phyloP scores from a whole-genome alignment of 2,329 filamentous ascomycete genomes.

The Fusarium anguioides region DNA sequence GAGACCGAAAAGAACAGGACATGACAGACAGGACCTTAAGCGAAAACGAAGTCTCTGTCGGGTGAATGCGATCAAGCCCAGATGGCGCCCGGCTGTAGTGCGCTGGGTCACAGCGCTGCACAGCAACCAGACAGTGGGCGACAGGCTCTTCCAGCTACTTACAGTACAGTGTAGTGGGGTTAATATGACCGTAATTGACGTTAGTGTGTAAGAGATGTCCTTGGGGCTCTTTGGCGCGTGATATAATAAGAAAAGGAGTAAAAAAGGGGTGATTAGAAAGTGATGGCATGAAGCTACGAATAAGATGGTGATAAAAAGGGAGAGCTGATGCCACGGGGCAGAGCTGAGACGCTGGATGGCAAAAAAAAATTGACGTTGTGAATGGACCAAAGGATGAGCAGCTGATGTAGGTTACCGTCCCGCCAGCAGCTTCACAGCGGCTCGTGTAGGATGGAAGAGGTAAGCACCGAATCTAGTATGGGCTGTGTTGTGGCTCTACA shows the following conservation, averaged over 20 bases:
- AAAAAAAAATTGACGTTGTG: conserved; percentile 13
- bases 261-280: conserved; percentile 15
- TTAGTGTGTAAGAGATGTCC: conserved; percentile 12
- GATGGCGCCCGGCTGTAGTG: background rate
- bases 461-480: conserved; percentile 20
- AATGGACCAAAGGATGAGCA: conserved; percentile 26
- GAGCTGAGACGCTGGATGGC: conserved; percentile 27
- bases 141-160: conserved; percentile 12
- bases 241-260: conserved; percentile 12
- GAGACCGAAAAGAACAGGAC: background rate
- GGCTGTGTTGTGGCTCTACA: conserved; percentile 3
- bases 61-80: conserved; percentile 11
- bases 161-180: conserved; percentile 30
- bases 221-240: conserved; percentile 19
- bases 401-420: conserved; percentile 32
- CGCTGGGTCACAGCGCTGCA: conserved; percentile 24
- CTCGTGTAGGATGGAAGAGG: conserved; percentile 2
- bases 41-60: conserved; percentile 23
- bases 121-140: conserved; percentile 18
- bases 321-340: conserved; percentile 17
- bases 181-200: conserved; percentile 18
- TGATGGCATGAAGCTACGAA: conserved; percentile 13
- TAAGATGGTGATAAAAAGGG: conserved; percentile 8
- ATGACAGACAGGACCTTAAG: conserved; percentile 7
- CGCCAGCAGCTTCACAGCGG: conserved; percentile 18